Percentiles rank a stretch among this genome's conserved stretches.
Conservation (phyloP, 768 basidiomycete genomes). For the Candolleomyces aberdarensis region DNA sequence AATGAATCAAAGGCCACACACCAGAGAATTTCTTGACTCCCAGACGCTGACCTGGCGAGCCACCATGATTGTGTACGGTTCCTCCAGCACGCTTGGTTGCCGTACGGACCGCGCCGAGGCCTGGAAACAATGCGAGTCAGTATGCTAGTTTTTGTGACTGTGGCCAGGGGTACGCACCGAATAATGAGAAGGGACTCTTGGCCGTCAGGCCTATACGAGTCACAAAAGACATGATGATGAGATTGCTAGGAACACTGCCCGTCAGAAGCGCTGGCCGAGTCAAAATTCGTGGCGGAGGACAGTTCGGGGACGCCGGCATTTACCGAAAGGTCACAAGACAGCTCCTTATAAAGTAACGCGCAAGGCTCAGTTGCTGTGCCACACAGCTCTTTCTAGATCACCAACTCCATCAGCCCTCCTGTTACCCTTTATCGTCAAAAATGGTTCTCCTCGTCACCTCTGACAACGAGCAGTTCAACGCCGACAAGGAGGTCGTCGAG, state of each 20-base stretch:
- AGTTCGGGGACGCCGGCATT: conserved; percentile 26
- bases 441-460: conserved; percentile 92
- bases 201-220: conserved; percentile 37
- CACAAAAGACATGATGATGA: conserved; percentile 43
- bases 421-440: conserved; percentile 23
- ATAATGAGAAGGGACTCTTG: conserved; percentile 48
- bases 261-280: conserved; percentile 7
- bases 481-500: conserved; percentile 93
- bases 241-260: neutral
- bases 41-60: conserved; percentile 88
- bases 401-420: conserved; percentile 1
- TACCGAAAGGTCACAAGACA: conserved; percentile 23
- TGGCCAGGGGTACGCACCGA: conserved; percentile 27
- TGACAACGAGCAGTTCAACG: conserved; percentile 91
- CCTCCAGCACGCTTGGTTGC: conserved; percentile 98
- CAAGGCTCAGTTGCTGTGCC: neutral
- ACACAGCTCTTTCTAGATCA: conserved; percentile 13
- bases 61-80: conserved; percentile 88
- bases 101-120: conserved; percentile 72
- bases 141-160: neutral
- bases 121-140: conserved; percentile 21
- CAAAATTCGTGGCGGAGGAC: conserved; percentile 20
- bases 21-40: conserved; percentile 98
- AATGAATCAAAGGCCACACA: conserved; percentile 27
- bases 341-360: conserved; percentile 15